Evolutionary conservation across 148 eudicot species (phyloP).

Genomic region (Amaranthus hypochondriacus): DNA sequence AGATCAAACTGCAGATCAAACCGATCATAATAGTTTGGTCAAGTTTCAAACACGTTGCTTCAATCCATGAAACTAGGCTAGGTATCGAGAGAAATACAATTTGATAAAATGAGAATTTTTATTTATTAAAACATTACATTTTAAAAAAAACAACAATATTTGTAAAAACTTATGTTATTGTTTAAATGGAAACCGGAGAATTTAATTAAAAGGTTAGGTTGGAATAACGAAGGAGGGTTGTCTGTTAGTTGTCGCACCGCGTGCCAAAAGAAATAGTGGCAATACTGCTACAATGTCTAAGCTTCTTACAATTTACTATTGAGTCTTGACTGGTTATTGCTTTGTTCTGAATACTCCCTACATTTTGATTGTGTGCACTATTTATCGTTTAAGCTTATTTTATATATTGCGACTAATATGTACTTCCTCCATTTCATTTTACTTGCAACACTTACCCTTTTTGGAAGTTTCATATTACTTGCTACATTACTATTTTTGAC

Average conservation of each 20-base stretch:
- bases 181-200: no score
- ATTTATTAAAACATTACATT: no score
- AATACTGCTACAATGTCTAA: not conserved
- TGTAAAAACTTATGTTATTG: no score
- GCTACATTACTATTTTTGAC: not conserved
- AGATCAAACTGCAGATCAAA: no score
- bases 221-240: conserved; percentile 23
- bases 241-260: conserved; percentile 43
- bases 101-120: no score
- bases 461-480: conserved; percentile 27
- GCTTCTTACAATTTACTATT: not conserved
- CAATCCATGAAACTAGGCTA: no score
- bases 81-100: no score
- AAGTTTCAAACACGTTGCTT: no score
- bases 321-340: not conserved
- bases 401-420: not conserved
- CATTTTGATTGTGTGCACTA: no score
- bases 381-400: not conserved
- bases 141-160: no score
- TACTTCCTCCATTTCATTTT: no score
- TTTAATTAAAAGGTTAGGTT: not conserved
- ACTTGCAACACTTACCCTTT: conserved; percentile 8
- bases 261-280: conserved; percentile 24
- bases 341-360: not conserved
- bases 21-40: no score